Evolutionary conservation across 257 asterid genomes (phyloP), one percentile per base, ranked within the genome.

Genomic region (Gentiana macrophylla): DNA sequence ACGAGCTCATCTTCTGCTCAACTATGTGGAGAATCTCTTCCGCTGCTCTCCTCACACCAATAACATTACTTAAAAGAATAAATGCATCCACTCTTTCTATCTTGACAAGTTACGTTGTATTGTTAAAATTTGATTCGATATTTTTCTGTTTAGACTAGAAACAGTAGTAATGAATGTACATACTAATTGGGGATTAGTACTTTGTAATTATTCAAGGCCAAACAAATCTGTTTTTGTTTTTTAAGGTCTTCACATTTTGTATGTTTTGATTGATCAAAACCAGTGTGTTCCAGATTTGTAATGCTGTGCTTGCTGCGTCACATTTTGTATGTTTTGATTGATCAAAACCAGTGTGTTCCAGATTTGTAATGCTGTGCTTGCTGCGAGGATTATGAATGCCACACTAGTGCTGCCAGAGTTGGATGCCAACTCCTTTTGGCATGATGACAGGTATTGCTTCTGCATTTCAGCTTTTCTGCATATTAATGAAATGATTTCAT

Each of bases 351-450:
- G 59, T 78, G 63, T 13, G 66, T 50, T 66, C 60, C 74, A 91
- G 97, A 91, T 91, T 62, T 85, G 95, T 66, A 91, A 91, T 73
- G 96, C 97, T 59, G 98, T 91, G 68, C 88, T 91, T 63, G 97
- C 98, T 81, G 98, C 97, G 51, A 76, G 95, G 69, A 87, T 91
- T 70, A 83, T 91, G 97, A 87, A 91, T 77, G 98, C 97, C 41
- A 91, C 95, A 52, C 82, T 91, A 50, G 97, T 87, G 72, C 86
- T 91, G 63, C 98, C 98, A 60, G 98, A 91, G 76, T 73, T 91
- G 79, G 98, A 91, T 36, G 96, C 95, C 2, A 87, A 91, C 72
- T 91, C 98, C 60, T 91, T 83, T 77, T 87, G 98, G 98, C 96
- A 81, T 68, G 98, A 91, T 70, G 89, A 88, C 74, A 87, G 97